phyloP scores from a whole-genome alignment of 805 yeast species.

The Ogataea wickerhamii region DNA sequence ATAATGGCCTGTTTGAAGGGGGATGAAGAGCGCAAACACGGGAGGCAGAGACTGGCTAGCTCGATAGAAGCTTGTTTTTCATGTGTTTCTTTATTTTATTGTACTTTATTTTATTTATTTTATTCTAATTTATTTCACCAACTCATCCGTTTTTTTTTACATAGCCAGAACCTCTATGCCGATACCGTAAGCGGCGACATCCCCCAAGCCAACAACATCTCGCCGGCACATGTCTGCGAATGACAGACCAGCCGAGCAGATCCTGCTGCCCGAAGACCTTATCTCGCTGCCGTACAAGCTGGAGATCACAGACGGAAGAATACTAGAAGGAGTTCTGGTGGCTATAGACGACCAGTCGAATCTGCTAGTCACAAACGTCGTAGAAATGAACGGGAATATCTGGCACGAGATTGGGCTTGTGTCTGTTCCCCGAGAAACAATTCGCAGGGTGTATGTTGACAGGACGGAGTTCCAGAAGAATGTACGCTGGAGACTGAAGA shows the following conservation, averaged over 20 bases:
- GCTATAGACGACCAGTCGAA: constrained; percentile 45
- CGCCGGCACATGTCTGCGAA: neutral
- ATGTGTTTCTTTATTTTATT: too few species aligned
- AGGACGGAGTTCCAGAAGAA: constrained; percentile 20
- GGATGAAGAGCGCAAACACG: too few species aligned
- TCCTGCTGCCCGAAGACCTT: constrained; percentile 31
- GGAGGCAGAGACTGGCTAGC: too few species aligned
- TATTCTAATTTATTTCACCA: too few species aligned
- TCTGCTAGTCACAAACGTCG: constrained; percentile 37
- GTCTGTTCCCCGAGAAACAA: constrained; percentile 46
- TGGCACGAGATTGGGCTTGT: constrained; percentile 48
- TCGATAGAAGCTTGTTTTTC: too few species aligned
- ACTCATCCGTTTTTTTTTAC: constrained; percentile 20
- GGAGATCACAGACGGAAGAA: constrained; percentile 31
- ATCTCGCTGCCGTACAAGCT: constrained; percentile 31
- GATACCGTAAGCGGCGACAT: too few species aligned
- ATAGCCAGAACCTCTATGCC: too few species aligned
- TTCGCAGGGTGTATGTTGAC: constrained; percentile 29
- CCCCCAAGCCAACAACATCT: too few species aligned
- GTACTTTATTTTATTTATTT: too few species aligned
- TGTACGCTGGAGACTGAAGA: constrained; percentile 13
- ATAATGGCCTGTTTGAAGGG: too few species aligned
- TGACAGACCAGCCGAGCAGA: neutral
- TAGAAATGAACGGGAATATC: constrained; percentile 25
- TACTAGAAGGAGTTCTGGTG: constrained; percentile 36